Evolutionary conservation across 331 rosid species (phyloP), one percentile per base, ranked within the genome.

Genomic region (Saraca asoca): DNA sequence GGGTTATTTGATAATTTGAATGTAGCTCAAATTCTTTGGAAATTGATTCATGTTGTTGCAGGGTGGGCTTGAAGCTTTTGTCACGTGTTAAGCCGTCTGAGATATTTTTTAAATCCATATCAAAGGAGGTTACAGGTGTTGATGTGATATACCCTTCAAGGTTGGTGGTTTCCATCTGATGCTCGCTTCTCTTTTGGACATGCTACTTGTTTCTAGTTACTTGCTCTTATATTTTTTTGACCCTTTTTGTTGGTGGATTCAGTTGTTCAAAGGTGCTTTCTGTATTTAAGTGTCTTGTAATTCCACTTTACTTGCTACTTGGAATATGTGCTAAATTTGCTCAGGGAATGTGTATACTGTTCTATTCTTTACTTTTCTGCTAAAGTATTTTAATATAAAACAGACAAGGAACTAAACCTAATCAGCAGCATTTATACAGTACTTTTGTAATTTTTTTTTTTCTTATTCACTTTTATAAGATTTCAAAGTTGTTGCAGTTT

Each of bases 31-130:
- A 55, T 56, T 65, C 38, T 14, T 37, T 12, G 38, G 18, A 35
- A 18, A 53, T n/a, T 31, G 49, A 46, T 67, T 29, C 29, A 29
- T 38, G 53, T 49, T 77, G 44, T 58, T 71, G 77, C 61, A 93
- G 98, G 73, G 59, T 90, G 64, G 98, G 97, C 55, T 31, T 86
- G 79, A 65, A 80, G 87, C 91, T 90, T 41, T 74, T 93, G 79
- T 82, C 98, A 11, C 85, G 85, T 51, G 96, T 93, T 51, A 84
- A 83, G 76, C 98, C 98, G 2, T 84, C 96, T 3, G 98, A 93
- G 95, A 88, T 90, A 14, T 84, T 93, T 67, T 79, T 93, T 76
- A 86, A 83, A 65, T 84, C 98, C 3, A 84, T 93, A 37, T 66
- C 97, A 3, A 90, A 83, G 65, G 98, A 90, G 18, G 75, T 82